Evolutionary conservation across 2,329 filamentous ascomycete genomes (phyloP), one percentile per base, ranked within the genome.

Genomic region (Cladosporium phlei): DNA sequence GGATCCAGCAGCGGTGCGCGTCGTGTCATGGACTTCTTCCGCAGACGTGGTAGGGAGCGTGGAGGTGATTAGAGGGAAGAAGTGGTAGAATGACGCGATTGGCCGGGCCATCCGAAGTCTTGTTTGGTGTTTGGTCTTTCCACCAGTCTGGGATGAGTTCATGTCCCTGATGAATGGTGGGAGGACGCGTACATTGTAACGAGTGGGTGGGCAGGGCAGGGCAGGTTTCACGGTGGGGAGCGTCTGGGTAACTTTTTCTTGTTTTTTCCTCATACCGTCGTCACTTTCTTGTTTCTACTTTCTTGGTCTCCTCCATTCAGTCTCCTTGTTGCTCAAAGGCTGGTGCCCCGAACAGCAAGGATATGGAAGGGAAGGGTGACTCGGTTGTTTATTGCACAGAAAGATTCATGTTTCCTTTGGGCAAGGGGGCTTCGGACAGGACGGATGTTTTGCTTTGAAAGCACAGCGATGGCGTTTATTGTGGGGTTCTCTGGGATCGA

Each of bases 21-120:
- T 65, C 83, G 88, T 63, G 93, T 98, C 29, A 97, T 98, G 90
- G 91, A 98, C 70, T 95, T 97, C 68, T 98, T 98, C 74, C 79
- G 93, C 58, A 79, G 90, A 65, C 80, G 90, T 64, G 88, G 86
- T 47, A 88, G 85, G 70, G 87, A 66, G 42, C 54, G 63, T 21
- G 52, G 55, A 3, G 46, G 28, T 2, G 28, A 38, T 11, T 47
- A 39, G 21, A 34, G 8, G 10, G 12, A 27, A 29, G 22, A 39
- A 25, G 17, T 20, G 37, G 25, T 16, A 27, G 10, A 11, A 21
- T 25, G n/a, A 16, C 24, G 17, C 17, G 35, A 38, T n/a, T 38
- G 20, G 21, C 21, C n/a, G 16, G 14, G 35, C 35, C n/a, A n/a
- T n/a, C n/a, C n/a, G n/a, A n/a, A n/a, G n/a, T n/a, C n/a, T n/a